Conservation (phyloP, 805 yeast genomes). For the Scheffersomyces lignosus region DNA sequence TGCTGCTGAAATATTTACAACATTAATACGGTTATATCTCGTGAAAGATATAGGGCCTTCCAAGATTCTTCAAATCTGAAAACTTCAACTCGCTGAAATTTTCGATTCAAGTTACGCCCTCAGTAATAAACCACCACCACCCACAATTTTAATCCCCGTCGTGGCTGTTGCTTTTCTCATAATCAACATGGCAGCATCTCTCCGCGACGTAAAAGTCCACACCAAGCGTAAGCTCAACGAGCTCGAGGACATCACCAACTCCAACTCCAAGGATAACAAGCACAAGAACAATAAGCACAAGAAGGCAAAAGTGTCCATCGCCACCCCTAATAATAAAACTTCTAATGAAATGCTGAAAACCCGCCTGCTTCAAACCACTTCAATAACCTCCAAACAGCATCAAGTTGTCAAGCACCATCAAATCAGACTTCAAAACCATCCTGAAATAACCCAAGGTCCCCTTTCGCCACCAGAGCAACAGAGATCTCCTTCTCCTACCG, state of each 20-base stretch:
- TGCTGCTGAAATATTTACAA: too few species aligned
- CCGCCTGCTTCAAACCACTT: too few species aligned
- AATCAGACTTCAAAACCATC: conserved; percentile 2
- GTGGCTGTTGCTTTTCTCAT: too few species aligned
- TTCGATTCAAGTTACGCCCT: too few species aligned
- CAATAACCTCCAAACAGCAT: too few species aligned
- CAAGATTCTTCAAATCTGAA: too few species aligned
- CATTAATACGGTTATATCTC: too few species aligned
- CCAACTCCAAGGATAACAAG: conserved; percentile 13
- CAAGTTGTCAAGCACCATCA: conserved; percentile 1
- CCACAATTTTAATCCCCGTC: too few species aligned
- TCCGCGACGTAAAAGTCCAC: conserved; percentile 22
- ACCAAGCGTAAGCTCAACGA: conserved; percentile 35
- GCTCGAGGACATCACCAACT: conserved; percentile 39
- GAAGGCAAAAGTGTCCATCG: conserved; percentile 19
- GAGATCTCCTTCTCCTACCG: conserved; percentile 26
- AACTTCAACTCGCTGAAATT: too few species aligned
- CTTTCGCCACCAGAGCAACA: conserved; percentile 18
- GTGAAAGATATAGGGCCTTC: too few species aligned
- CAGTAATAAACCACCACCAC: too few species aligned
- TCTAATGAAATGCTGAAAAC: too few species aligned
- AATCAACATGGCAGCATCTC: conserved; percentile 35
- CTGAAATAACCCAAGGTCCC: conserved; percentile 8
- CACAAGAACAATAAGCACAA: conserved; percentile 16
- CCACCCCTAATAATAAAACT: neutral